phyloP scores from a whole-genome alignment of 495 filamentous ascomycete genomes.

The Neurospora africana region DNA sequence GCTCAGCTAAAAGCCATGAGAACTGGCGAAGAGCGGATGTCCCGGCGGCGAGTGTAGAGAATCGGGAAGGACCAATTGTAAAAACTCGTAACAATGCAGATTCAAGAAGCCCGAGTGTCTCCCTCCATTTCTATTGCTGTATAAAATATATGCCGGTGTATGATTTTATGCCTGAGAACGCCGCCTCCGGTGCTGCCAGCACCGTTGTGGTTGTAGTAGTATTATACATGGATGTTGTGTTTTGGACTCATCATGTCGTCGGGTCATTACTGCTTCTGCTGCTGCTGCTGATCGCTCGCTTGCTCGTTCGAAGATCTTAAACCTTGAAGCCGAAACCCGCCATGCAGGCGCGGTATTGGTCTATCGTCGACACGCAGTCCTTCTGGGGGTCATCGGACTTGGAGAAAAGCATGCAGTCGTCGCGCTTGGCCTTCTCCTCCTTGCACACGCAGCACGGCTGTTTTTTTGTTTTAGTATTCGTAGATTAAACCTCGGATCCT shows the following conservation, averaged over 20 bases:
- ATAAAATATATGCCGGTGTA: not conserved
- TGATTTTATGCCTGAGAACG: not conserved
- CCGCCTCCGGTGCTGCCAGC: not conserved
- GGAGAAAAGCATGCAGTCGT: conserved; percentile 98
- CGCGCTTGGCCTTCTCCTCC: conserved; percentile 78
- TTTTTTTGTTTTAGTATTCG: not conserved
- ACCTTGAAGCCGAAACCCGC: conserved; percentile 83
- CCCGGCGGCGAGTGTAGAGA: not conserved
- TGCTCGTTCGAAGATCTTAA: conserved; percentile 17
- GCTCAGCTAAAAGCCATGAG: not conserved
- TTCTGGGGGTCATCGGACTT: conserved; percentile 62
- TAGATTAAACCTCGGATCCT: not conserved
- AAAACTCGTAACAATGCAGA: not conserved
- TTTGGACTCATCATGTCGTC: not conserved
- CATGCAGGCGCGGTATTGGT: conserved; percentile 88
- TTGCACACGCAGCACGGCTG: conserved; percentile 98
- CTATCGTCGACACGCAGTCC: conserved; percentile 71
- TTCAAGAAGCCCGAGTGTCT: not conserved
- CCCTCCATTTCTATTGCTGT: not conserved
- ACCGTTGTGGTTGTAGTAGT: not conserved
- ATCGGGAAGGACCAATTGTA: not conserved
- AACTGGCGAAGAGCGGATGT: not conserved
- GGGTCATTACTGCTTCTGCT: not conserved
- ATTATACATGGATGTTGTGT: not conserved
- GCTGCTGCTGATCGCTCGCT: not conserved